These are phyloP conservation scores for Rheum nobile DNA, from an alignment of 148 eudicot genomes.

Conservation along the genomic window DNA sequence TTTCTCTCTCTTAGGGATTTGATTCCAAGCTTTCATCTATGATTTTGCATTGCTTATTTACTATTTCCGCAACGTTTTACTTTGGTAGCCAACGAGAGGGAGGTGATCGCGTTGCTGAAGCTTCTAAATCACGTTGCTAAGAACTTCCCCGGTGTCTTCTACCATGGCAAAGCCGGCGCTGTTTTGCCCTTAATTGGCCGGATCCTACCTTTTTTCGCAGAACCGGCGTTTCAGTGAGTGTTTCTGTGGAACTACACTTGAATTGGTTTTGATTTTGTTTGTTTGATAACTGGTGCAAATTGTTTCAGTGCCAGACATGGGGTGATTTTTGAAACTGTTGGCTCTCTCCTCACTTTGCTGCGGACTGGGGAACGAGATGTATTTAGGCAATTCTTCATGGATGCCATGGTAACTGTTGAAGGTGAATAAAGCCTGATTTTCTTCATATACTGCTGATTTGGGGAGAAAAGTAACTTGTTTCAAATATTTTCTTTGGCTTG, in stretches of 20 bases:
- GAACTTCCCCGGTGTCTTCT: slow-evolving; percentile 80
- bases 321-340: slow-evolving; percentile 65
- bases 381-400: slow-evolving; percentile 64
- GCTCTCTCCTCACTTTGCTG: slow-evolving; percentile 70
- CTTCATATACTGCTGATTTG: background rate
- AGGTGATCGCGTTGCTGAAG: slow-evolving; percentile 68
- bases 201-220: slow-evolving; percentile 66
- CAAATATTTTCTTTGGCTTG: background rate
- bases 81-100: slow-evolving; percentile 60
- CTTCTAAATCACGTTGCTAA: slow-evolving; percentile 58
- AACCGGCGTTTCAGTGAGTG: slow-evolving; percentile 61
- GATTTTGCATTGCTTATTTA: background rate
- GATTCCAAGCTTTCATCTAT: background rate
- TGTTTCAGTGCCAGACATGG: slow-evolving; percentile 53
- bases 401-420: slow-evolving; percentile 52
- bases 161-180: slow-evolving; percentile 52
- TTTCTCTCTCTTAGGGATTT: background rate
- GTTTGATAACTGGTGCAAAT: background rate
- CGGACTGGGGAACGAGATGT: slow-evolving; percentile 80
- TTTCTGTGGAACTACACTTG: background rate
- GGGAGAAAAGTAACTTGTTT: background rate
- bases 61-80: background rate
- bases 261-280: background rate
- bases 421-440: slow-evolving; percentile 24
- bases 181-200: slow-evolving; percentile 78